Conservation (phyloP, 352 stramenopile genomes). For the Phytophthora quininea region DNA sequence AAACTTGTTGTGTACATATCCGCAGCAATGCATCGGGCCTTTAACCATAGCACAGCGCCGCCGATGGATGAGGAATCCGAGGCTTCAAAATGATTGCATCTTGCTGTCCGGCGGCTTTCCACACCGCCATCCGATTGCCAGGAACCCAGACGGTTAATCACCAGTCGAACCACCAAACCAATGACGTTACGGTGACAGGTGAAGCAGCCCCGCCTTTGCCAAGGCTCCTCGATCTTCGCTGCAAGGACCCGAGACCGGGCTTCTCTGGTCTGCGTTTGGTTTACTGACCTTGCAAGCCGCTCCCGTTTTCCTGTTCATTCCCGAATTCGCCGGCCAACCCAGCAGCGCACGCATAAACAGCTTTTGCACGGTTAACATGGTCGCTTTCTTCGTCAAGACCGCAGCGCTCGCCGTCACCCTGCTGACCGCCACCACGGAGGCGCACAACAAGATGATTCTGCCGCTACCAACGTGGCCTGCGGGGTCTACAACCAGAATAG, state of each 20-base stretch:
- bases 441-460: conserved; percentile 54
- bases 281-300: background rate
- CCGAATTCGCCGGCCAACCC: conserved; percentile 25
- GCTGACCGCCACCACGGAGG: conserved; percentile 29
- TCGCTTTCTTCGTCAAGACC: conserved; percentile 30
- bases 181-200: too few relatives aligned
- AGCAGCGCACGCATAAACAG: conserved; percentile 2
- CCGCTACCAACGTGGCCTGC: conserved; percentile 45
- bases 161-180: too few relatives aligned
- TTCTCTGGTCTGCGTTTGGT: conserved; percentile 23
- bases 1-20: too few relatives aligned
- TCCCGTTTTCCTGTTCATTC: conserved; percentile 35
- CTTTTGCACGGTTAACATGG: conserved; percentile 27
- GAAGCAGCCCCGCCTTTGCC: conserved; percentile 20
- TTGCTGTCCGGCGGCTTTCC: too few relatives aligned
- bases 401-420: conserved; percentile 22
- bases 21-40: too few relatives aligned
- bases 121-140: too few relatives aligned
- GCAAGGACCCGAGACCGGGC: background rate
- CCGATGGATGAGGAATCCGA: too few relatives aligned
- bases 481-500: conserved; percentile 46
- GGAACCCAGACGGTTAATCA: too few relatives aligned
- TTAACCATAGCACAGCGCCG: too few relatives aligned
- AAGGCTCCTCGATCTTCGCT: background rate
- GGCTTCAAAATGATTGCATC: too few relatives aligned